phyloP scores from a whole-genome alignment of 345 rosid species.

The Acer yangbiense region DNA sequence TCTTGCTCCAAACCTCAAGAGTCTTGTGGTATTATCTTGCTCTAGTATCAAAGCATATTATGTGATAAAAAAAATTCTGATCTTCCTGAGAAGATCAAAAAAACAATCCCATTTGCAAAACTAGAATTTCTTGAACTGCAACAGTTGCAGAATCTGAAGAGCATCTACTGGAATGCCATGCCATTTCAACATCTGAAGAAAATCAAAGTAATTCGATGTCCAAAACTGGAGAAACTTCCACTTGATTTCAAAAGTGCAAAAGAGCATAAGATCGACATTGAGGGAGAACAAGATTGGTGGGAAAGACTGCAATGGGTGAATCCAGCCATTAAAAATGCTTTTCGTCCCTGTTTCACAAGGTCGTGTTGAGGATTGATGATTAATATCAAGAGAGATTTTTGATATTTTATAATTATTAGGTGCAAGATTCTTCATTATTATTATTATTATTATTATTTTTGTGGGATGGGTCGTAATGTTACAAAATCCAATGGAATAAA shows the following conservation, averaged over 20 bases:
- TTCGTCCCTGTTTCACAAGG: neutral
- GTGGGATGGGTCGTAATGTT: no score
- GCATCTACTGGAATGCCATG: neutral
- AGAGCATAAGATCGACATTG: neutral
- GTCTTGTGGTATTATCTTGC: neutral
- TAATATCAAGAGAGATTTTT: no score
- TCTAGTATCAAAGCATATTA: neutral
- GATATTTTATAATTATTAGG: no score
- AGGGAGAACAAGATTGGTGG: slow-evolving; percentile 23
- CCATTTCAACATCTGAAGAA: neutral
- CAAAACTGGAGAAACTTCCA: neutral
- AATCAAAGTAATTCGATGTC: slow-evolving; percentile 14
- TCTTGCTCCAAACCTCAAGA: neutral
- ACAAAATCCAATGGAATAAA: no score
- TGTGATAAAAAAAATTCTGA: no score
- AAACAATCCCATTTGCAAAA: no score
- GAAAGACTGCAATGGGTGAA: slow-evolving; percentile 17
- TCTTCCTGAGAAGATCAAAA: no score
- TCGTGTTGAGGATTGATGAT: no score
- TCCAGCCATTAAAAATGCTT: slow-evolving; percentile 1
- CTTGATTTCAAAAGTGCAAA: no score
- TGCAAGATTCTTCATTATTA: no score
- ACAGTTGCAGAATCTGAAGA: neutral
- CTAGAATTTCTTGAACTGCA: neutral
- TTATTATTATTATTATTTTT: no score